phyloP scores from a whole-genome alignment of 352 stramenopile genomes.

The Thraustochytrium sp. region DNA sequence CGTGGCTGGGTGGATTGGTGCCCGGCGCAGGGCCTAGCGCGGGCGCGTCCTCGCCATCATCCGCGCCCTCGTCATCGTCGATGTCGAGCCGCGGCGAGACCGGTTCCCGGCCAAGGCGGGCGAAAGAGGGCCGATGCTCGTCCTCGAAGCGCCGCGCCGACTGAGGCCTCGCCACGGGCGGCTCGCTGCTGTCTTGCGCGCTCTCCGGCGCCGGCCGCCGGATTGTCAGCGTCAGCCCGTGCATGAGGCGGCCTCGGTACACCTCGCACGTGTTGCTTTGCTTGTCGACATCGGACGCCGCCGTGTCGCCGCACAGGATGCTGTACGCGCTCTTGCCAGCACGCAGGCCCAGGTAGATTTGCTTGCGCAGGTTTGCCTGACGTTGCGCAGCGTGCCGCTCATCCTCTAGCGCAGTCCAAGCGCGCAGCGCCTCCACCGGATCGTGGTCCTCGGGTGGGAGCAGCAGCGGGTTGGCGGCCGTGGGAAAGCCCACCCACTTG shows the following conservation, averaged over 20 bases:
- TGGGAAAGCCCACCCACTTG: not conserved
- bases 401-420: not conserved
- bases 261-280: too few relatives aligned
- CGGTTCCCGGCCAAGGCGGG: not conserved
- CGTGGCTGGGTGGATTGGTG: too few relatives aligned
- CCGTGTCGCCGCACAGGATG: too few relatives aligned
- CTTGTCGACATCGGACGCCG: too few relatives aligned
- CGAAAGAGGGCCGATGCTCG: not conserved
- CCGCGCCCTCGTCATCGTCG: not conserved
- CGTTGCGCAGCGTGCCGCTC: not conserved
- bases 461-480: not conserved
- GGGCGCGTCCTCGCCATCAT: not conserved
- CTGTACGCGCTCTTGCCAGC: not conserved
- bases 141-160: not conserved
- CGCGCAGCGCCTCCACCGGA: not conserved
- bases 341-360: not conserved
- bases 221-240: too few relatives aligned
- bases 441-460: constrained; percentile 2
- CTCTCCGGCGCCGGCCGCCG: too few relatives aligned
- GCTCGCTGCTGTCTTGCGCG: too few relatives aligned
- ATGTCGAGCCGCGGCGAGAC: not conserved
- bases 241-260: too few relatives aligned
- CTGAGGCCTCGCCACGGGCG: not conserved
- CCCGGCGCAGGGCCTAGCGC: too few relatives aligned
- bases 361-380: not conserved